These are phyloP conservation scores for Colletotrichum sansevieriae DNA, from an alignment of 2,329 filamentous ascomycete species.

Conservation along the genomic window DNA sequence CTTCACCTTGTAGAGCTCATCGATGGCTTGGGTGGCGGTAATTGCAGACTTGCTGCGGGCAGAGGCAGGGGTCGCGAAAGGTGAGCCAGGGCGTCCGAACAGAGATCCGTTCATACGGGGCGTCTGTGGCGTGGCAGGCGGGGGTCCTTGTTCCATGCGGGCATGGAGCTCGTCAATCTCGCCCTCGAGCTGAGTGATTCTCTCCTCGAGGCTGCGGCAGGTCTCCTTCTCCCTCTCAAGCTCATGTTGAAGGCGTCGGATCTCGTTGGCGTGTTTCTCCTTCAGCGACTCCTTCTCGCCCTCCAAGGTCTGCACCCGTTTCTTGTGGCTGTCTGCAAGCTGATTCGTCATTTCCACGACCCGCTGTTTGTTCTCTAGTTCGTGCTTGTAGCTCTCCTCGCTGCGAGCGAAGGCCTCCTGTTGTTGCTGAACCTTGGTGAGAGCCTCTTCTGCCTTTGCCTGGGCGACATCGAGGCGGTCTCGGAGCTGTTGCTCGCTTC, in stretches of 20 bases:
- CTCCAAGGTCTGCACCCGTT: slow-evolving; percentile 78
- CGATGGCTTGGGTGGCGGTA: slow-evolving; percentile 73
- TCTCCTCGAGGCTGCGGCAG: slow-evolving; percentile 61
- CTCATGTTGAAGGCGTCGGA: slow-evolving; percentile 68
- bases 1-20: slow-evolving; percentile 77
- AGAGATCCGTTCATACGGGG: slow-evolving; percentile 70
- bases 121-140: slow-evolving; percentile 68
- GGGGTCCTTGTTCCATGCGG: slow-evolving; percentile 58
- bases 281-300: slow-evolving; percentile 70
- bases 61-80: slow-evolving; percentile 72
- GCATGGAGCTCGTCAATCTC: slow-evolving; percentile 68
- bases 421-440: slow-evolving; percentile 85
- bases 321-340: slow-evolving; percentile 78
- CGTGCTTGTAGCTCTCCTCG: slow-evolving; percentile 89
- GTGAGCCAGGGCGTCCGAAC: slow-evolving; percentile 67
- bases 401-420: slow-evolving; percentile 84
- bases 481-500: slow-evolving; percentile 84
- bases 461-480: slow-evolving; percentile 86
- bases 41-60: slow-evolving; percentile 67
- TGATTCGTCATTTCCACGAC: slow-evolving; percentile 87
- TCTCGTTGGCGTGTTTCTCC: slow-evolving; percentile 74
- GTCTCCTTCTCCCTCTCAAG: slow-evolving; percentile 67
- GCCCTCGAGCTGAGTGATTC: slow-evolving; percentile 63
- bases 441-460: slow-evolving; percentile 86
- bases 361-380: slow-evolving; percentile 84